Percentiles rank a stretch among this genome's conserved stretches.
Conservation (phyloP, 2,329 filamentous ascomycete species). For the Onygenales sp. region DNA sequence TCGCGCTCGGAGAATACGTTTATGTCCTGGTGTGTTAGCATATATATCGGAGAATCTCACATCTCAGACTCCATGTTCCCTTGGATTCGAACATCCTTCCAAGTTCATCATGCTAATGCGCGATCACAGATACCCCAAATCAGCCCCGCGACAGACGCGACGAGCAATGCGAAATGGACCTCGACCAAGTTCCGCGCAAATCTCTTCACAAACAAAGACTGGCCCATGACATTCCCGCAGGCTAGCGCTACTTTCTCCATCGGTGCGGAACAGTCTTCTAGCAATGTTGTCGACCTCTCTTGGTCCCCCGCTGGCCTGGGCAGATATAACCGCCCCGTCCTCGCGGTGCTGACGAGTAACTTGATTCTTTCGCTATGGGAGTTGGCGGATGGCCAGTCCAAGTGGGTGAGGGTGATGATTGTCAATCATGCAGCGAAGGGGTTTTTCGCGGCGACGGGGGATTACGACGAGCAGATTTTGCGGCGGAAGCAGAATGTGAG, state of each 20-base stretch:
- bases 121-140: constrained; percentile 24
- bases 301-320: constrained; percentile 52
- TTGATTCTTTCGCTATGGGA: constrained; percentile 49
- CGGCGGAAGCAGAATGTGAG: constrained; percentile 27
- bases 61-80: background rate
- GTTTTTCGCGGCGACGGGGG: constrained; percentile 24
- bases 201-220: constrained; percentile 44
- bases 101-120: constrained; percentile 5
- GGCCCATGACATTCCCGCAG: constrained; percentile 37
- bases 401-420: constrained; percentile 45
- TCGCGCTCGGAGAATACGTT: constrained; percentile 47
- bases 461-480: constrained; percentile 12
- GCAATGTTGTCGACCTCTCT: constrained; percentile 38
- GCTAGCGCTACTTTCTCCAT: constrained; percentile 42
- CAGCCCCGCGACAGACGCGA: constrained; percentile 6
- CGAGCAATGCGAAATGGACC: constrained; percentile 22
- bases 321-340: constrained; percentile 43
- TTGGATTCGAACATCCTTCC: background rate
- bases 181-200: constrained; percentile 39
- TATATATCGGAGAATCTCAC: background rate
- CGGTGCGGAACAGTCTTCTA: constrained; percentile 49
- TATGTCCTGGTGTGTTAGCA: constrained; percentile 38
- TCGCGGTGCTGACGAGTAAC: constrained; percentile 49
- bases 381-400: constrained; percentile 33
- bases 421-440: constrained; percentile 40